Evolutionary conservation across 768 basidiomycete species (phyloP).

Genomic region (Lentinula aciculospora): DNA sequence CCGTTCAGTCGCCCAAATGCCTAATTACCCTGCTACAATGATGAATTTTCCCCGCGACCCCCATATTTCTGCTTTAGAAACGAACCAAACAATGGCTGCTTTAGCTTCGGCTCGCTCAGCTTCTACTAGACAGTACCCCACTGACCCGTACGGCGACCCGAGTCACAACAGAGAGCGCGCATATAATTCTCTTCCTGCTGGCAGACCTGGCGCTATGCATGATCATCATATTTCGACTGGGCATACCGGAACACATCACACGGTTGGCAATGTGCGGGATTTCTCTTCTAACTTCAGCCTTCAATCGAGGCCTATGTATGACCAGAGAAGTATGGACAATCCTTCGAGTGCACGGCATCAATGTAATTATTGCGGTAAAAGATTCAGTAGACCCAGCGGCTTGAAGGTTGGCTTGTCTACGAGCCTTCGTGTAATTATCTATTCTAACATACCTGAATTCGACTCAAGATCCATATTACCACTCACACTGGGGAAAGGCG

Average conservation of each 20-base stretch:
- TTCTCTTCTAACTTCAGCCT: background rate
- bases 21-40: background rate
- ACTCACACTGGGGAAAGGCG: conserved; percentile 61
- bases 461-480: conserved; percentile 49
- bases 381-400: conserved; percentile 56
- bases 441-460: background rate
- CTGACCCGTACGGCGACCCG: background rate
- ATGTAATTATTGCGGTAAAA: conserved; percentile 50
- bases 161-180: background rate
- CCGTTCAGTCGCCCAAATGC: background rate
- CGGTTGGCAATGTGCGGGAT: background rate
- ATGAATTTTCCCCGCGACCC: background rate
- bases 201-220: background rate
- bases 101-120: conserved; percentile 2
- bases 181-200: background rate
- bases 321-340: background rate
- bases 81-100: conserved; percentile 8
- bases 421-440: background rate
- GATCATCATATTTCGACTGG: background rate
- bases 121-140: background rate
- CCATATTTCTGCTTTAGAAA: conserved; percentile 7
- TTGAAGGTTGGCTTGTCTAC: conserved; percentile 35
- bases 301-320: background rate
- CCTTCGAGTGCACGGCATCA: conserved; percentile 35
- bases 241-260: background rate